Evolutionary conservation across 108 stramenopile species (phyloP), one percentile per base, ranked within the genome.

Genomic region (Ochromonas danica): DNA sequence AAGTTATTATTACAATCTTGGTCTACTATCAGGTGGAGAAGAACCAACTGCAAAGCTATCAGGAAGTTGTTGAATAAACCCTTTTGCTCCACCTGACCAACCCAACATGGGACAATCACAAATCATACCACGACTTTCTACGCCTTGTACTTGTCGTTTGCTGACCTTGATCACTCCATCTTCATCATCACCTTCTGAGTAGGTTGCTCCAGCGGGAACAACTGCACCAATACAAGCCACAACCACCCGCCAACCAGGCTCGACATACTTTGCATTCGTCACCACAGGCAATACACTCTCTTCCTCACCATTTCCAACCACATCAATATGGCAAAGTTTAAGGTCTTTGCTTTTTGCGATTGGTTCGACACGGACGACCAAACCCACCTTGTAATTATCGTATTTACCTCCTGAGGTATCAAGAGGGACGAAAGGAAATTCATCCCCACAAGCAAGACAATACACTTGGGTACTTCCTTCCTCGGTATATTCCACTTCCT

Each of bases 201-300:
- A 22, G 17, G 51, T 57, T 17, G 51, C 51, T 17, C 51, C 51
- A 57, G 51, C 51, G 22, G 51, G 51, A 70, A 70, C 67, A 70
- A 70, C 22, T 31, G 67, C 67, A 70, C 40, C 67, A 70, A 40
- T 10, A 31, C 36, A 40, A 31, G 67, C 67, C 22, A 70, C 67
- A 10, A 70, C 67, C 17, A 70, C 67, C 22, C 33, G 14, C 67
- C 67, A 70, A 17, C 67, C 67, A 40, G 67, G 22, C 22, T 70
- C 67, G 10, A 70, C 40, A 22, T 70, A 70, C 67, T 70, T 70
- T 70, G 67, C 22, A 70, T 70, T 70, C 22, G 67, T 70, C 67
- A 70, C 67, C 14, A 70, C 51, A 22, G 51, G 51, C 10, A 57
- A 17, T 22, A 10, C 10, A 17, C 22, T 57, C 17, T 57, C 51